Evolutionary conservation across 2,329 filamentous ascomycete species (phyloP).

Genomic region (Claviceps sp.): DNA sequence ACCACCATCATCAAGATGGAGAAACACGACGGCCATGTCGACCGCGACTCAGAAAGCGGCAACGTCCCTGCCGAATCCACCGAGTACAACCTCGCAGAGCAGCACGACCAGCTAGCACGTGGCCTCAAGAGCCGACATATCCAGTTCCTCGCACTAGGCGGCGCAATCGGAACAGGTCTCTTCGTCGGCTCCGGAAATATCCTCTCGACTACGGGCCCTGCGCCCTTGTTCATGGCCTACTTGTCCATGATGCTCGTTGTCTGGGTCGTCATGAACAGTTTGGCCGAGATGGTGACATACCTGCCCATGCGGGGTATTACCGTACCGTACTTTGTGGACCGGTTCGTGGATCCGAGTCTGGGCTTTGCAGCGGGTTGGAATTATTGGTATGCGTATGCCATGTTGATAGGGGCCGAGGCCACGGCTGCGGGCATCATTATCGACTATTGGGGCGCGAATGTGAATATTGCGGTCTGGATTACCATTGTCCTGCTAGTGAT

Average conservation of each 20-base stretch:
- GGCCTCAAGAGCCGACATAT: slow-evolving; percentile 48
- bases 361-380: slow-evolving; percentile 47
- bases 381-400: slow-evolving; percentile 49
- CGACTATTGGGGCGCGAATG: slow-evolving; percentile 43
- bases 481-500: slow-evolving; percentile 41
- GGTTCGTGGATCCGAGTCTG: slow-evolving; percentile 41
- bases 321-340: slow-evolving; percentile 40
- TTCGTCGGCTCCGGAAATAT: slow-evolving; percentile 49
- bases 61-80: slow-evolving; percentile 10
- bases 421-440: slow-evolving; percentile 45
- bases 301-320: slow-evolving; percentile 43
- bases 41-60: slow-evolving; percentile 12
- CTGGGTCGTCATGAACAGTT: slow-evolving; percentile 39
- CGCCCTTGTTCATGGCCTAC: slow-evolving; percentile 59
- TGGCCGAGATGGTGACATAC: slow-evolving; percentile 42
- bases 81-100: slow-evolving; percentile 23
- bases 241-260: slow-evolving; percentile 40
- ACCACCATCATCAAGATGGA: slow-evolving; percentile 3
- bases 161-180: slow-evolving; percentile 50
- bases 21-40: slow-evolving; percentile 8
- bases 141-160: slow-evolving; percentile 43
- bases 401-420: slow-evolving; percentile 43
- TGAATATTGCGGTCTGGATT: slow-evolving; percentile 45
- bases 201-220: slow-evolving; percentile 43
- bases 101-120: slow-evolving; percentile 35